phyloP scores from a whole-genome alignment of 2,329 filamentous ascomycete species.

The Colletotrichum viniferum region DNA sequence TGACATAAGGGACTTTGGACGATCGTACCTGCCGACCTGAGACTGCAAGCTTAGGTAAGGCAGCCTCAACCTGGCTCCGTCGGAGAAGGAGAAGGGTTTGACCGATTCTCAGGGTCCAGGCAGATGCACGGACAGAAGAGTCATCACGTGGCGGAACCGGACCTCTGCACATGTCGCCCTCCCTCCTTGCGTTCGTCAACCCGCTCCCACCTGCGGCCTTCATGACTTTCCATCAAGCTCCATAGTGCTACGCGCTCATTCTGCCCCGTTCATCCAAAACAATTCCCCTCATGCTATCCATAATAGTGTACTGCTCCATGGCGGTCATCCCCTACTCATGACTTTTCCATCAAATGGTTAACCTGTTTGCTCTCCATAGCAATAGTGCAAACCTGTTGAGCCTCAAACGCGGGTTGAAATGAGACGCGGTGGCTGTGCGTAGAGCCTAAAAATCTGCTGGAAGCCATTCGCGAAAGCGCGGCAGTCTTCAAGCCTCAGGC shows the following conservation, averaged over 20 bases:
- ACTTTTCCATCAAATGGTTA: neutral
- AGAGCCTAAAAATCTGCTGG: neutral
- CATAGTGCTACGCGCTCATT: neutral
- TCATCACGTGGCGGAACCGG: neutral
- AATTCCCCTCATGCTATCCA: neutral
- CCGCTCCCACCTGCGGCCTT: neutral
- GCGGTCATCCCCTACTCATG: neutral
- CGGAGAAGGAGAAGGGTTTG: neutral
- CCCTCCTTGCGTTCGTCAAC: neutral
- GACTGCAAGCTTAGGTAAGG: neutral
- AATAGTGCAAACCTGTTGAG: neutral
- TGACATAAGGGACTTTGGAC: neutral
- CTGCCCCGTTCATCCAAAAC: neutral
- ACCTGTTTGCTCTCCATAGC: neutral
- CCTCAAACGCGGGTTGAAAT: neutral
- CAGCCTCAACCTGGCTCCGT: neutral
- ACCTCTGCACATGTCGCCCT: neutral
- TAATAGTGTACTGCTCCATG: neutral
- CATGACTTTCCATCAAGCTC: neutral
- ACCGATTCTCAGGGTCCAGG: neutral
- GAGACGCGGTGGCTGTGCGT: conserved; percentile 6
- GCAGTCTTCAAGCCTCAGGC: neutral
- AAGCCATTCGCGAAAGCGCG: conserved; percentile 11
- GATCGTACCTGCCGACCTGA: neutral
- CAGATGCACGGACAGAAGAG: neutral